These are phyloP conservation scores for Lasiodiplodia sp. DNA, from an alignment of 2,329 filamentous ascomycete genomes.

Conservation along the genomic window DNA sequence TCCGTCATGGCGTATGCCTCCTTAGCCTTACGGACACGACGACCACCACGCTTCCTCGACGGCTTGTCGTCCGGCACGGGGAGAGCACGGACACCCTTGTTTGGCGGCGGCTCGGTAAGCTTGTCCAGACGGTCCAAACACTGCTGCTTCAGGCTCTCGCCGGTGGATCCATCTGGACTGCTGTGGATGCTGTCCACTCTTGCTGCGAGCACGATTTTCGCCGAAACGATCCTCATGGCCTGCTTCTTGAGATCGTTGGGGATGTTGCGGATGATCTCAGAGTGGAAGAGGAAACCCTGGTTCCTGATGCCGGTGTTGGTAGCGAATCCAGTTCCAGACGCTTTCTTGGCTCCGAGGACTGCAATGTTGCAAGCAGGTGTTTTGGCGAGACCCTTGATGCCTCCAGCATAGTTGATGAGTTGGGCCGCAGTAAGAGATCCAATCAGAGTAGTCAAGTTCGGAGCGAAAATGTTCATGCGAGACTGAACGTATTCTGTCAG, in stretches of 20 bases:
- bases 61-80: constrained; percentile 96
- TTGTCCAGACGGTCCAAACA: constrained; percentile 90
- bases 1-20: constrained; percentile 98
- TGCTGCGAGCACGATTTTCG: constrained; percentile 92
- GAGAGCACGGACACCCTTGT: constrained; percentile 84
- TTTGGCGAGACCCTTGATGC: constrained; percentile 86
- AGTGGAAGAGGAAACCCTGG: constrained; percentile 93
- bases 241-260: constrained; percentile 88
- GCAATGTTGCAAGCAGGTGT: constrained; percentile 93
- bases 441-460: constrained; percentile 88
- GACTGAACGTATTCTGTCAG: constrained; percentile 96
- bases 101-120: constrained; percentile 87
- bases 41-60: constrained; percentile 87
- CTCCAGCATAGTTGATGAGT: constrained; percentile 93
- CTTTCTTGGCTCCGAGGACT: constrained; percentile 88
- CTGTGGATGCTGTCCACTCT: constrained; percentile 87
- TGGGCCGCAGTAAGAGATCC: constrained; percentile 94
- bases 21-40: constrained; percentile 91
- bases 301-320: constrained; percentile 91
- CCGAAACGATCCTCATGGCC: constrained; percentile 92
- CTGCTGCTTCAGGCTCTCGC: constrained; percentile 80
- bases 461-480: constrained; percentile 94
- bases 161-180: constrained; percentile 80
- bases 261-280: constrained; percentile 84
- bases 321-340: constrained; percentile 80